Base-by-base conservation (phyloP, 208 protist species). In the Trypanosoma lewisi region DNA sequence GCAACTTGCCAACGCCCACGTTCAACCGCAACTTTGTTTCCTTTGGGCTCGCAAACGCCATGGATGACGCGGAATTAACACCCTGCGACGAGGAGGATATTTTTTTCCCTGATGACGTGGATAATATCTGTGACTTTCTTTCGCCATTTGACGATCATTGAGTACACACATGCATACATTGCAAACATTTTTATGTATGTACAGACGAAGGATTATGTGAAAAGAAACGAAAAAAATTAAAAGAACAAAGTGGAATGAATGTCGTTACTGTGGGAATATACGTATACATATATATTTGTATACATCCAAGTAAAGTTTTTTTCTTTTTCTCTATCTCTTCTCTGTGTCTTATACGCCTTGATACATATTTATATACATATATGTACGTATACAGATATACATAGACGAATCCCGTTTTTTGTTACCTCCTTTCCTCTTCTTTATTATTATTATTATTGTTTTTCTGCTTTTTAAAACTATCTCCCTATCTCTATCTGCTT, bases 361-460 rank as follows among this genome's bases (percentile, higher is more conserved):
- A 31, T 33, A 28, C 31, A 31, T 53, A 53, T 33, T 31, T 41
- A 56, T 42, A 41, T 41, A n/a, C n/a, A 56, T 42, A 56, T 56
- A 41, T 41, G 9, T 53, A 50, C 21, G 21, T 55, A 55, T 55
- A 55, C 33, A 34, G n/a, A 33, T 55, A 34, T 34, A 55, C 33
- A 55, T 34, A n/a, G 8, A 33, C n/a, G 12, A 8, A n/a, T 60
- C 7, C 11, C 23, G 47, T 65, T 52, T 47, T 60, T 65, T 47
- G 7, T 65, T 60, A 60, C 11, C 16, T 65, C 36, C 61, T 23
- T 47, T 7, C 23, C 9, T 25, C 21, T 65, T 55, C 28, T 34
- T 44, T 55, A 31, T 53, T 30, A 52, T 48, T 36, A 30, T 52
- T 55, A 30, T 65, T 33, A 37, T 55, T 55, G n/a, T 65, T 65